Percentiles rank a stretch among this genome's conserved stretches.
These are phyloP conservation scores for Boletellus sp. DNA, from an alignment of 768 basidiomycete genomes.

Conservation along the genomic window DNA sequence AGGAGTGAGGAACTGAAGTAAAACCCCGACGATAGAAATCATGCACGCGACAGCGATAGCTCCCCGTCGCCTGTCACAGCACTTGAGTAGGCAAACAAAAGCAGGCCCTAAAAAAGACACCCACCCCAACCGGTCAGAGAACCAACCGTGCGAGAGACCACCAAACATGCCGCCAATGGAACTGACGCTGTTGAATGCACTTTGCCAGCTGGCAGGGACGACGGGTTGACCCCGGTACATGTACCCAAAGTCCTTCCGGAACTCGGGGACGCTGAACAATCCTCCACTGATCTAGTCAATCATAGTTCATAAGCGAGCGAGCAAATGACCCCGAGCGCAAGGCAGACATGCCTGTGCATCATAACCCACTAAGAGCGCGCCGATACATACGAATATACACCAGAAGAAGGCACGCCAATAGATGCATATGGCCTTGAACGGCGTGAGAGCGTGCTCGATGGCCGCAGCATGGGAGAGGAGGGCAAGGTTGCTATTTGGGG, in stretches of 20 bases:
- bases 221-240: background rate
- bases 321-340: too few species aligned
- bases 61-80: conserved; percentile 17
- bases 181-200: conserved; percentile 24
- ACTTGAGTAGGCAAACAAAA: background rate
- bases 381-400: conserved; percentile 24
- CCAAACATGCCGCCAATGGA: conserved; percentile 26
- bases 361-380: conserved; percentile 24
- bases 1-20: conserved; percentile 23
- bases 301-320: background rate
- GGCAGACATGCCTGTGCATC: conserved; percentile 19
- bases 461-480: conserved; percentile 22
- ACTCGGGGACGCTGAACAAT: conserved; percentile 20
- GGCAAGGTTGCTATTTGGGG: conserved; percentile 8
- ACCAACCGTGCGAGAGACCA: conserved; percentile 22
- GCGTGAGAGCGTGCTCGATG: conserved; percentile 17
- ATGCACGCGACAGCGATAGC: conserved; percentile 18
- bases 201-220: conserved; percentile 28
- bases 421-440: conserved; percentile 16
- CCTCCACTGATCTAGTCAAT: conserved; percentile 18
- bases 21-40: conserved; percentile 21
- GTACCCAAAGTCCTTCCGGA: conserved; percentile 27
- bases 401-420: conserved; percentile 25
- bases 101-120: background rate
- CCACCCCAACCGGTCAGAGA: conserved; percentile 23